A percentile compares a stretch with the other conserved stretches of the same genome.
Conservation (phyloP, 208 protist genomes). For the Acanthamoeba castellanii region DNA sequence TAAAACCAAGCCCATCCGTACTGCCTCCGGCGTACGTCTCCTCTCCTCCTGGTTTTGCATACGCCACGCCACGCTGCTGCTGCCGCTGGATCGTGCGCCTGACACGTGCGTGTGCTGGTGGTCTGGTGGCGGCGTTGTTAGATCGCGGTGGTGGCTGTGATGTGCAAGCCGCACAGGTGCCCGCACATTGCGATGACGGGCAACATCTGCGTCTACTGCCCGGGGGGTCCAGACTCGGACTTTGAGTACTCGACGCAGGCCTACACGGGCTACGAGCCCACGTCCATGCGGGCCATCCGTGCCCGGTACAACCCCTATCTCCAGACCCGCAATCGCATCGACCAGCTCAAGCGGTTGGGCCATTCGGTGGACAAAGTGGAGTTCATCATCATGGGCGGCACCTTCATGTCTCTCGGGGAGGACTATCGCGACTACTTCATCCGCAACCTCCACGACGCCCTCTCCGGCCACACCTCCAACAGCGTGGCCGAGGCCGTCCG, state of each 20-base stretch:
- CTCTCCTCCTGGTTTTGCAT: neutral
- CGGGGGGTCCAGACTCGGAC: constrained; percentile 95
- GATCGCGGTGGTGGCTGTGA: constrained; percentile 94
- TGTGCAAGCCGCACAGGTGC: constrained; percentile 97
- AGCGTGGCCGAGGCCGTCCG: constrained; percentile 86
- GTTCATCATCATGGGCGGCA: constrained; percentile 99
- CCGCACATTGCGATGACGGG: constrained; percentile 95
- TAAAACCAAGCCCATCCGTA: constrained; percentile 93
- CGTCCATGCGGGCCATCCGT: constrained; percentile 95
- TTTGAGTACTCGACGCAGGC: constrained; percentile 96
- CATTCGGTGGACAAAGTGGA: constrained; percentile 96
- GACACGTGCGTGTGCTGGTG: too few relatives aligned
- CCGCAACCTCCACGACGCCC: constrained; percentile 92
- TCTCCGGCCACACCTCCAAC: constrained; percentile 90
- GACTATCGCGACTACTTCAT: constrained; percentile 96
- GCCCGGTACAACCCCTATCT: constrained; percentile 95
- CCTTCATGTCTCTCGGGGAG: constrained; percentile 97
- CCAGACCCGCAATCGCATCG: constrained; percentile 91
- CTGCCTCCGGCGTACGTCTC: constrained; percentile 92
- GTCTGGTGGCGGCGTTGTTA: constrained; percentile 17
- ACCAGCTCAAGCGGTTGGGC: constrained; percentile 94
- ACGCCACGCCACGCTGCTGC: neutral
- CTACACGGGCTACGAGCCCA: constrained; percentile 96
- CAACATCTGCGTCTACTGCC: constrained; percentile 94
- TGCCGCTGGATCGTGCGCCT: neutral